Conservation (phyloP, 257 asterid species). For the Pogostemon cablin region DNA sequence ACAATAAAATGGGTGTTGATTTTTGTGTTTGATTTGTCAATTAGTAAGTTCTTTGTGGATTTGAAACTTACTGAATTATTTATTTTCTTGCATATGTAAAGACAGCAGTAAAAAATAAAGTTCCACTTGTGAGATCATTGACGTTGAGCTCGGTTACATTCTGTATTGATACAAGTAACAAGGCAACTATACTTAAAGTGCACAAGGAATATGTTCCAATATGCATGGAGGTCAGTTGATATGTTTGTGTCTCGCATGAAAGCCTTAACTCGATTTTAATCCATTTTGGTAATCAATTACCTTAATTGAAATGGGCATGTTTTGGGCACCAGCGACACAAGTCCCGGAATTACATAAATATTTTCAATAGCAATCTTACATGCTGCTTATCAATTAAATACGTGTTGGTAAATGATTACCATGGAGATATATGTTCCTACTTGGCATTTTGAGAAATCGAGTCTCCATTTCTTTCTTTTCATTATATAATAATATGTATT, state of each 20-base stretch:
- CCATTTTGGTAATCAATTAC: background rate
- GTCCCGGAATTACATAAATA: background rate
- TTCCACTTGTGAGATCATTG: slow-evolving; percentile 93
- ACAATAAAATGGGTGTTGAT: background rate
- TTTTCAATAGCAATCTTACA: slow-evolving; percentile 1
- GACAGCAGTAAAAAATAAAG: slow-evolving; percentile 93
- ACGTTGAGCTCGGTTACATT: slow-evolving; percentile 93
- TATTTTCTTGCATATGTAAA: slow-evolving; percentile 76
- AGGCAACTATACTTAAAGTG: slow-evolving; percentile 79
- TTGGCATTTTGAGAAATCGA: too few relatives aligned
- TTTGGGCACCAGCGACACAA: background rate
- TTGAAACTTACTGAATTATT: slow-evolving; percentile 24
- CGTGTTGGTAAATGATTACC: background rate
- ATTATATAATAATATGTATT: too few relatives aligned
- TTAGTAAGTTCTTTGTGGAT: slow-evolving; percentile 7
- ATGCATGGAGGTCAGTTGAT: slow-evolving; percentile 93
- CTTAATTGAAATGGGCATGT: background rate
- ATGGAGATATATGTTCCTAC: slow-evolving; percentile 11
- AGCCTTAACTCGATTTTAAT: background rate
- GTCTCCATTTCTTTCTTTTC: too few relatives aligned
- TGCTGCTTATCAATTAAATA: slow-evolving; percentile 2
- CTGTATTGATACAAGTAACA: slow-evolving; percentile 95
- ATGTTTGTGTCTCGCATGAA: background rate
- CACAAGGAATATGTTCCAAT: slow-evolving; percentile 97
- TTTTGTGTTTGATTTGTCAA: slow-evolving; percentile 22